These are phyloP conservation scores for Amaranthus tricolor DNA, from an alignment of 179 eudicot genomes.

Conservation along the genomic window DNA sequence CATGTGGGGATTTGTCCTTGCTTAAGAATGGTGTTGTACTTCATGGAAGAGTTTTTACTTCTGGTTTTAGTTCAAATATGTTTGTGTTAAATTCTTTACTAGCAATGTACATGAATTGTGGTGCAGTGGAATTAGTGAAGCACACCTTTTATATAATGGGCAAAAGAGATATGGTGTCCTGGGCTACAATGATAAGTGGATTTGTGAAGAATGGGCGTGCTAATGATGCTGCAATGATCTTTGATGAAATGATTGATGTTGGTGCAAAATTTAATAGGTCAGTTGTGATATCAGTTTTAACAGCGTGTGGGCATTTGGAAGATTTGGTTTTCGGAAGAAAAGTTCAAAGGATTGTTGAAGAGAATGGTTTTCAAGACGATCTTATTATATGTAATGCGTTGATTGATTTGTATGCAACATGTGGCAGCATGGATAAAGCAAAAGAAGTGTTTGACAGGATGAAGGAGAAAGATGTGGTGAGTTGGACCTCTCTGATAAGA, in stretches of 20 bases:
- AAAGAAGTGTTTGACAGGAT: slow-evolving; percentile 40
- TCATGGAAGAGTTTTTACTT: slow-evolving; percentile 48
- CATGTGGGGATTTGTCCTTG: slow-evolving; percentile 46
- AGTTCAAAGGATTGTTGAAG: slow-evolving; percentile 47
- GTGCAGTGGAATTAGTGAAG: slow-evolving; percentile 43
- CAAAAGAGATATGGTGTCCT: slow-evolving; percentile 45
- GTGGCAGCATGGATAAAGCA: slow-evolving; percentile 53
- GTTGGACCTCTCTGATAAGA: slow-evolving; percentile 65
- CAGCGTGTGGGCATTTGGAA: slow-evolving; percentile 50
- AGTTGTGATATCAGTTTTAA: slow-evolving; percentile 50
- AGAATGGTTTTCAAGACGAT: slow-evolving; percentile 35
- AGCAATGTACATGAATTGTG: slow-evolving; percentile 69
- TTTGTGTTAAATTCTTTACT: slow-evolving; percentile 56
- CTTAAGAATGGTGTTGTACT: slow-evolving; percentile 42
- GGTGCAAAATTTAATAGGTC: slow-evolving; percentile 38
- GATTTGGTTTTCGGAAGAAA: slow-evolving; percentile 41
- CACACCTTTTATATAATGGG: slow-evolving; percentile 44
- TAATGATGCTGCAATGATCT: slow-evolving; percentile 39
- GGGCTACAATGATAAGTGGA: slow-evolving; percentile 77
- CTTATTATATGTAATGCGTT: slow-evolving; percentile 50
- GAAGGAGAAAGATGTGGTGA: slow-evolving; percentile 55
- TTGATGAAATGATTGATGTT: slow-evolving; percentile 40
- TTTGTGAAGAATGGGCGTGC: slow-evolving; percentile 43
- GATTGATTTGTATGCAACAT: slow-evolving; percentile 63
- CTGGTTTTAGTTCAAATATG: slow-evolving; percentile 36